These are phyloP conservation scores for Gardenia jasminoides DNA, from an alignment of 257 asterid genomes.

Conservation along the genomic window DNA sequence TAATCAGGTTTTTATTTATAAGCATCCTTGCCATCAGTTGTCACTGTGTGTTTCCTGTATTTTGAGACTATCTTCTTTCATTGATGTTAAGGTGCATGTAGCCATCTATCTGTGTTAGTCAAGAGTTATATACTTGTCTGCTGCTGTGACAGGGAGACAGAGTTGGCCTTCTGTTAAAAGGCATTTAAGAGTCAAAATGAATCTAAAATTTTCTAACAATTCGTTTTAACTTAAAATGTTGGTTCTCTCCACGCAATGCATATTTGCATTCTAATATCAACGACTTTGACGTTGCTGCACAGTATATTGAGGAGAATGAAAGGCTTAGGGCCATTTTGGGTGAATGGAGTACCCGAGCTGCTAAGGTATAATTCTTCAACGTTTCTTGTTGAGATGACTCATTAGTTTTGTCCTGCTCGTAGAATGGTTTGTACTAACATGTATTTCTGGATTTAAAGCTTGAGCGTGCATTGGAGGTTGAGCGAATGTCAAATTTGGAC, in stretches of 20 bases:
- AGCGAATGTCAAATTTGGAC: constrained; percentile 67
- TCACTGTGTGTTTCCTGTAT: neutral
- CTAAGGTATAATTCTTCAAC: constrained; percentile 56
- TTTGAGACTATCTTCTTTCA: neutral
- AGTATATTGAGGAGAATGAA: constrained; percentile 96
- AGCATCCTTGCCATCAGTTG: neutral
- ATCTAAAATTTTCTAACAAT: neutral
- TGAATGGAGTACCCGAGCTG: constrained; percentile 97
- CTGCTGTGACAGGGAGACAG: neutral
- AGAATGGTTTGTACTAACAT: constrained; percentile 18
- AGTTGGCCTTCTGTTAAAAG: neutral
- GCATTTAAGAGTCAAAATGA: neutral
- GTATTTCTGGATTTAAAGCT: constrained; percentile 50
- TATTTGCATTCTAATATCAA: neutral
- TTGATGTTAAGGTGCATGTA: neutral
- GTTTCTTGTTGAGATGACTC: neutral
- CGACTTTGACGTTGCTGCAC: constrained; percentile 27
- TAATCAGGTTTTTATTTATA: constrained; percentile 66
- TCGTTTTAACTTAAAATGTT: neutral
- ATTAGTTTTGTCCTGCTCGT: neutral
- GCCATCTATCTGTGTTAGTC: neutral
- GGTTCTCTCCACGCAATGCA: neutral
- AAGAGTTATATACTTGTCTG: neutral
- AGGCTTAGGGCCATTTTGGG: constrained; percentile 93
- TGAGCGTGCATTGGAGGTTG: constrained; percentile 90